Percentiles rank a stretch among this genome's conserved stretches.
Conservation (phyloP, 2,329 filamentous ascomycete genomes). For the Ophiostoma ips region DNA sequence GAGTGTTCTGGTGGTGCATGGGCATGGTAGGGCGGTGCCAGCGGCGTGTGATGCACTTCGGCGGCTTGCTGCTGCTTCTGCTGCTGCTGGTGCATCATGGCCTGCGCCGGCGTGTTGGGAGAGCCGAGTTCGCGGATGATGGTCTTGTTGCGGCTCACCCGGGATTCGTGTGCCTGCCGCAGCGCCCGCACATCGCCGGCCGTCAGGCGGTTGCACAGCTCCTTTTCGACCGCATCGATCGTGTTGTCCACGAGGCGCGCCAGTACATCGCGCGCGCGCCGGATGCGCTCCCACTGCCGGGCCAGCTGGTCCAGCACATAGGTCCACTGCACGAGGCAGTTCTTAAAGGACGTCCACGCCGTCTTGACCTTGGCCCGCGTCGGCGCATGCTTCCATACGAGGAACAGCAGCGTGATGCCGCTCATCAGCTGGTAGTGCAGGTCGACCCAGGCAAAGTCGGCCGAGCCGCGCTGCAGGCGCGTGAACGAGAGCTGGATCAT, state of each 20-base stretch:
- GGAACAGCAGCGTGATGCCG: constrained; percentile 15
- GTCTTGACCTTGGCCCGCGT: constrained; percentile 3
- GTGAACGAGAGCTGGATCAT: constrained; percentile 15
- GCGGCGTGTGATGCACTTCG: too few species aligned
- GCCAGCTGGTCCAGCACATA: constrained; percentile 12
- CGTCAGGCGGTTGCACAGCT: constrained; percentile 6
- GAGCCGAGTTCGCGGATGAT: neutral
- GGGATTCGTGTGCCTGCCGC: neutral
- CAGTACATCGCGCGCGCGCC: constrained; percentile 6
- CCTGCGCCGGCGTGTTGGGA: neutral
- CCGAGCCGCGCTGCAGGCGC: constrained; percentile 6
- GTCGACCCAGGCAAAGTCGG: constrained; percentile 16
- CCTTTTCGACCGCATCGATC: constrained; percentile 8
- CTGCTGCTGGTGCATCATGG: neutral
- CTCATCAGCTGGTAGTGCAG: constrained; percentile 16
- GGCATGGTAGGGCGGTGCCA: too few species aligned
- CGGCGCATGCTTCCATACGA: constrained; percentile 10
- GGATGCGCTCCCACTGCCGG: constrained; percentile 12
- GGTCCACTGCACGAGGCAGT: constrained; percentile 15
- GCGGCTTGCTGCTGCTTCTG: neutral
- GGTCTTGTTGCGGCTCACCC: neutral
- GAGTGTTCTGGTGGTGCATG: too few species aligned
- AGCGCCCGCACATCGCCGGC: neutral
- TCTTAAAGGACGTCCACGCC: constrained; percentile 15
- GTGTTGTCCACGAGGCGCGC: constrained; percentile 7